phyloP scores from a whole-genome alignment of 331 rosid species.

The Malus hybrid region DNA sequence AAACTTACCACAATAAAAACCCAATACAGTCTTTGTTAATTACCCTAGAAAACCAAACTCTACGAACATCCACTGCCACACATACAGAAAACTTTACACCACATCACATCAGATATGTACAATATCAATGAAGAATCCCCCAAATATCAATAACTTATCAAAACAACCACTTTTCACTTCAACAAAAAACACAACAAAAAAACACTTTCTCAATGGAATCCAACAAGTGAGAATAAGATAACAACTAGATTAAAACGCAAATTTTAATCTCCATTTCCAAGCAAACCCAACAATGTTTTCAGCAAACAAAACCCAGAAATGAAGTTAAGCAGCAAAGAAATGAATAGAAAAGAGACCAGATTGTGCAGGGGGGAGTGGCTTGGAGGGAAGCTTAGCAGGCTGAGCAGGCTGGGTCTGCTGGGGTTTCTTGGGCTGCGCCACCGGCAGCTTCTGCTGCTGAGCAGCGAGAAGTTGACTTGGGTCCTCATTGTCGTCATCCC shows the following conservation, averaged over 20 bases:
- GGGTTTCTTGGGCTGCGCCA: slow-evolving; percentile 37
- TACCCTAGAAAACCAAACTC: too few species aligned
- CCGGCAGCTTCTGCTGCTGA: slow-evolving; percentile 35
- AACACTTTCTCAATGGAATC: neutral
- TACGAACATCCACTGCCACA: neutral
- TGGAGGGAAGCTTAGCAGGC: slow-evolving; percentile 72
- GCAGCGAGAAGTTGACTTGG: slow-evolving; percentile 60
- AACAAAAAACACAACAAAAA: neutral
- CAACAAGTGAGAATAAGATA: neutral
- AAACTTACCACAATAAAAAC: too few species aligned
- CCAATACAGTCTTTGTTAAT: too few species aligned
- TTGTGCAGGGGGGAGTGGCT: slow-evolving; percentile 80
- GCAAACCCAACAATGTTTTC: neutral
- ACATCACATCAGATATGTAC: neutral
- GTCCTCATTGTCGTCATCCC: slow-evolving; percentile 78
- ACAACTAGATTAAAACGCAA: neutral
- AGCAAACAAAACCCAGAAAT: neutral
- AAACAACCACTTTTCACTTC: neutral
- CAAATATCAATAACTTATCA: neutral
- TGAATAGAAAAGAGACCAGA: slow-evolving; percentile 47
- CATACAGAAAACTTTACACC: neutral
- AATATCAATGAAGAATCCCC: neutral
- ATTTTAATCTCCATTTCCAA: neutral
- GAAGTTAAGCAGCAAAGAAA: neutral
- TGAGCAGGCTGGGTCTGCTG: slow-evolving; percentile 29